Base-by-base conservation (phyloP, 495 filamentous ascomycete species). In the Penicillium pulvis region DNA sequence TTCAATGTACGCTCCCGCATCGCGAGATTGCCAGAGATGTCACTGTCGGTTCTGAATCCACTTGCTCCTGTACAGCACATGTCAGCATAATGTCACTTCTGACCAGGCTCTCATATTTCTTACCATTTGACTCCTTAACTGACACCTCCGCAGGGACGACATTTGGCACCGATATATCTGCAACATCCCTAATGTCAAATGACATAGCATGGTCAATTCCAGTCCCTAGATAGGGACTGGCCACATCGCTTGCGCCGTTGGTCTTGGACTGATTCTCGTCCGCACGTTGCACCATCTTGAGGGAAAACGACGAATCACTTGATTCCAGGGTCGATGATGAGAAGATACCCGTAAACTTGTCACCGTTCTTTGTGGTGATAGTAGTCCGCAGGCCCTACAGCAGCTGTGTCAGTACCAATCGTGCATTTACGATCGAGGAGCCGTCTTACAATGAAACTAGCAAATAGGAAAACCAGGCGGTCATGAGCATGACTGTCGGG, bases 221-320 rank as follows among this genome's bases (percentile, higher is more conserved):
- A 20, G 75, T 70, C 9, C 88, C 88, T 20, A 88, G 65, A 63
- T 84, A 89, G 26, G 83, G 81, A 54, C 73, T 75, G 7, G 71
- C 45, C n/a, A 56, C 60, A 17, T 84, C 81, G 53, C 72, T 78
- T 8, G 77, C 65, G 36, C 86, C 86, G 60, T 90, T 90, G 33
- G 78, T 64, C 31, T 79, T 79, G n/a, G 73, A 59, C 59, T 81
- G 71, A 19, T 79, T 77, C 44, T 71, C 64, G 30, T 79, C 75
- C 17, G 81, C 83, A 55, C 86, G 85, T 71, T 87, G 87, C 30
- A 90, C 90, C 91, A 92, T 93, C 79, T 90, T 95, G 57, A 96
- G 81, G 55, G 84, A 74, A 69, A 90, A 90, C 48, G 79, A 80
- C 16, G 85, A 76, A 53, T 88, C 81, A 51, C 77, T 80, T 17